phyloP scores from a whole-genome alignment of 257 asterid species.

The Petrea volubilis region DNA sequence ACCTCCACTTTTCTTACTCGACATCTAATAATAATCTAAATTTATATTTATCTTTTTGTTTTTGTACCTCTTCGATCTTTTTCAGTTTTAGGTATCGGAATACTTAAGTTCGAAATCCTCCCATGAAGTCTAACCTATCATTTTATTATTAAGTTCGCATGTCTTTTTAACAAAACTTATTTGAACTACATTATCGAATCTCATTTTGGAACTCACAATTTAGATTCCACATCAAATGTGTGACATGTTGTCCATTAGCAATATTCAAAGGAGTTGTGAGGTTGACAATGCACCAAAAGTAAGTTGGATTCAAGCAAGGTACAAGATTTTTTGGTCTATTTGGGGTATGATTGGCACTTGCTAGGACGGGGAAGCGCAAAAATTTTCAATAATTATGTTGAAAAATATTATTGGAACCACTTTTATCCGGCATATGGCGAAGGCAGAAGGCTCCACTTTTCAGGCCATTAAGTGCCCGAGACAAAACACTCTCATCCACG shows the following conservation, averaged over 20 bases:
- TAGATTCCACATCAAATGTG: not conserved
- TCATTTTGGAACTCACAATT: no score
- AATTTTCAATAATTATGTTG: constrained; percentile 10
- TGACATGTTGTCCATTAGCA: not conserved
- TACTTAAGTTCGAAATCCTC: no score
- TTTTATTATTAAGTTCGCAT: no score
- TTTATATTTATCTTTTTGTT: no score
- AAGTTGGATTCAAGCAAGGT: not conserved
- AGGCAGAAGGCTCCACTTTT: not conserved
- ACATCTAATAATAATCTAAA: no score
- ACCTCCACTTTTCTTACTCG: no score
- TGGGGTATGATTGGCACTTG: constrained; percentile 2
- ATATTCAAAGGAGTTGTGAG: not conserved
- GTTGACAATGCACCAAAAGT: constrained; percentile 1
- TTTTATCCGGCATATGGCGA: not conserved
- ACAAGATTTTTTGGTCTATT: not conserved
- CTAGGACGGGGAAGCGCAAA: not conserved
- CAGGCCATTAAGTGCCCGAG: not conserved
- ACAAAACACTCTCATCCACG: not conserved
- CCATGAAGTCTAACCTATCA: no score
- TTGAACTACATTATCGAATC: no score
- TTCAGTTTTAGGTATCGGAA: no score
- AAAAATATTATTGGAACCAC: not conserved
- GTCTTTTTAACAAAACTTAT: no score
- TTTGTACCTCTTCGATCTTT: no score